Percentiles rank a stretch among this genome's conserved stretches.
These are phyloP conservation scores for Chlamydomonas sp. DNA, from an alignment of 139 green algal genomes.

Conservation along the genomic window DNA sequence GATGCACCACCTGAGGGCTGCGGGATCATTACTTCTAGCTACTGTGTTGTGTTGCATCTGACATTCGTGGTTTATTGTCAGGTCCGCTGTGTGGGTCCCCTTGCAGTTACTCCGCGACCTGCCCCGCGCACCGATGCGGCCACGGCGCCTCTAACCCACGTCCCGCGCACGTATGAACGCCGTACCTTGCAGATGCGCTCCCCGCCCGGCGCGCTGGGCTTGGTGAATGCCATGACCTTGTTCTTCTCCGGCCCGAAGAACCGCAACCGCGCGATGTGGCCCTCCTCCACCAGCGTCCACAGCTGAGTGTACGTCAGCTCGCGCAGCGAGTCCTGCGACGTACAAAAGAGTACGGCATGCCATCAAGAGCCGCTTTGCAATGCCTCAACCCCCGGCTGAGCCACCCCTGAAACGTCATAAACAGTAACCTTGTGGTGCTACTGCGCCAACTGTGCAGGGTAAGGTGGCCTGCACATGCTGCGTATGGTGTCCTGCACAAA, in stretches of 20 bases:
- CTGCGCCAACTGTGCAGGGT: too few relatives aligned
- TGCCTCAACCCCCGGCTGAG: too few relatives aligned
- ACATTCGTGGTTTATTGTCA: too few relatives aligned
- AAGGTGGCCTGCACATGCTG: too few relatives aligned
- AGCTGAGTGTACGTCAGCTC: conserved; percentile 92
- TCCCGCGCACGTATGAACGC: background rate
- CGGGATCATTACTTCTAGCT: too few relatives aligned
- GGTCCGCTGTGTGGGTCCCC: too few relatives aligned
- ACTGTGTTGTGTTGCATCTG: too few relatives aligned
- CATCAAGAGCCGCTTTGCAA: background rate
- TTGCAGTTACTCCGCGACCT: background rate
- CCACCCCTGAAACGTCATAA: too few relatives aligned
- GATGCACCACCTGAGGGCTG: background rate
- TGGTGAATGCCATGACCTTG: conserved; percentile 68
- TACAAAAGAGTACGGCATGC: background rate
- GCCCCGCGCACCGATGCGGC: background rate
- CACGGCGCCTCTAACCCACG: background rate
- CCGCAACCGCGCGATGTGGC: conserved; percentile 62
- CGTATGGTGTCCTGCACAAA: too few relatives aligned
- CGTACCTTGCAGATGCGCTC: conserved; percentile 63
- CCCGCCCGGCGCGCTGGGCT: conserved; percentile 75
- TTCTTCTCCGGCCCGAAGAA: conserved; percentile 63
- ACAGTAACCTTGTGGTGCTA: too few relatives aligned
- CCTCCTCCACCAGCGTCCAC: conserved; percentile 72
- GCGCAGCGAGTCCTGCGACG: conserved; percentile 19